Base-by-base conservation (phyloP, 75 land plant species). In the Sequoia sempervirens region DNA sequence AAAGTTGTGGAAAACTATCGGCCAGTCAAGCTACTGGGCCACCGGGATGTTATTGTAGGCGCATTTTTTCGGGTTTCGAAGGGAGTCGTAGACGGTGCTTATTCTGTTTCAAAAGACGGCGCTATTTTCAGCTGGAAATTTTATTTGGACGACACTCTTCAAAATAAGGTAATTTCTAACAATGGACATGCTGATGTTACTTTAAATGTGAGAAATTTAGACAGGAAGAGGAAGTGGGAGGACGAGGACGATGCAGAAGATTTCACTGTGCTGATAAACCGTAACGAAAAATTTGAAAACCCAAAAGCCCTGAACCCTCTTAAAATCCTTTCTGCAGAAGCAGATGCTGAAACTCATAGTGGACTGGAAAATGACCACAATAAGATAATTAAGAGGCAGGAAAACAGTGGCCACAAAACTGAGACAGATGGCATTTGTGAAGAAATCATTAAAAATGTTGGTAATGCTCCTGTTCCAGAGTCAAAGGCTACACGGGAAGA, bases 61-160 rank as follows among this genome's bases (percentile, higher is more conserved):
- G 95, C 81, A 0, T 96, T 90, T 81, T 96, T 96, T 41, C 61
- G 88, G 12, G 89, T 83, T 1, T 84, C 91, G 53, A 88, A 90
- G 80, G 84, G 79, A 53, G 83, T 17, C 38, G 92, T 88, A 30
- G n/a, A 32, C 11, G 90, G 88, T 15, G 91, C 86, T 41, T 97
- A 94, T 76, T 92, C 94, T 0, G 80, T 97, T 12, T 88, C 98
- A 1, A 82, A 92, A 13, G 96, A 96, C 84, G 92, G 99, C 4
- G 94, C 94, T 0, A 81, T 97, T 0, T 91, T 93, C 76, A 88
- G 88, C 41, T 97, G 99, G 99, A 91, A 85, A 30, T 88, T 82
- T 78, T 38, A 28, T 32, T 34, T 85, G 15, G 26, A 54, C 3
- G 80, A 41, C 6, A 2, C 36, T 0, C 17, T 32, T 11, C 18